Evolutionary conservation across 441 rosid genomes (phyloP), one percentile per base, ranked within the genome.

Genomic region (Adansonia madagascariensis): DNA sequence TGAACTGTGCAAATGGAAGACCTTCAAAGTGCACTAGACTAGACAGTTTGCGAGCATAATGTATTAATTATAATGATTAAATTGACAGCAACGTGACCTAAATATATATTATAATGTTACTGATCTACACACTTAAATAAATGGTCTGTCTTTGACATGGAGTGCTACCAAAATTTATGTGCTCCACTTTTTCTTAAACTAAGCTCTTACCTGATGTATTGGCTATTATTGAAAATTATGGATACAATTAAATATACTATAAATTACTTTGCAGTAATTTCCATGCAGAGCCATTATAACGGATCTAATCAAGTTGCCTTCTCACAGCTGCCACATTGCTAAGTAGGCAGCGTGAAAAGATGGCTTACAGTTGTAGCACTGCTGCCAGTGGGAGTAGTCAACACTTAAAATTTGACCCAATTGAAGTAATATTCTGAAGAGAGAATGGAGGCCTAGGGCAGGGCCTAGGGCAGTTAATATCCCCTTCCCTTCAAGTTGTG

Each of bases 1-100:
- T 60, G 84, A 78, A 47, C 82, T 86, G 2, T 81, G 85, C 89
- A 86, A 86, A 77, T 88, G 93, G 95, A 81, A 78, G 62, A 88
- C 90, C 79, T 88, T 84, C 84, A 86, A 78, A 22, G 12, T 12
- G 79, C 63, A 56, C 20, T 75, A 84, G 52, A 27, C 8, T 24
- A 24, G 27, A 24, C 27, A 24, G 27, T 62, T 31, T 6, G 44
- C 14, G 35, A 46, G 31, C 59, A 41, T 0, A 24, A 24, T 24
- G 27, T 2, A 11, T 1, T 61, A 31, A 53, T 43, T 39, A 6
- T 31, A 62, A 41, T 74, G 27, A 24, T 47, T 39, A 53, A 43
- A 24, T 24, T 27, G 39, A 64, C 79, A 47, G 81, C 68, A 7
- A 31, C 53, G 63, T 17, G 56, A 31, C n/a, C 10, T 12, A 47